Evolutionary conservation across 73 alveolate species (phyloP), one percentile per base, ranked within the genome.

Genomic region (Paramecium sexaurelia): DNA sequence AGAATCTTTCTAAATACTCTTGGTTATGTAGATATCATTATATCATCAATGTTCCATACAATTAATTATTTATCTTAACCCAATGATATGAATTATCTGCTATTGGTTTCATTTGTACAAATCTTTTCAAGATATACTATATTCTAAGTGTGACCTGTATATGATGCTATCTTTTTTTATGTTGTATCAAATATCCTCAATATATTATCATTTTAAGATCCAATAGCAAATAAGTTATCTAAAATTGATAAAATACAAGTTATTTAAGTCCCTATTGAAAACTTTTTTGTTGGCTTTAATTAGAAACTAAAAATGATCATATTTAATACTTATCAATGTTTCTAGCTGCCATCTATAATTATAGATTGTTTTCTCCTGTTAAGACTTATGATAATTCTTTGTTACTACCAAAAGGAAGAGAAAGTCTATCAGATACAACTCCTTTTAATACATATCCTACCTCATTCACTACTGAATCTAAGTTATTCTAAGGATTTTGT

Each of bases 401-500:
- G 27, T 45, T 78, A 78, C 55, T 78, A 5, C 90, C 90, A 41
- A 78, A 37, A 10, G 90, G 90, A n/a, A 78, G 22, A 24, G 19
- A 78, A 1, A 78, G 26, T 43, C 90, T 78, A 5, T 73, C 73
- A 7, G 90, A 40, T 11, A 78, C 73, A 43, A 78, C 90, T 20
- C 24, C 24, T 41, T 45, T 22, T 40, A 78, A 78, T 8, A 78
- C 90, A 20, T n/a, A 78, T 17, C 90, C 90, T 7, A 78, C 90
- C 11, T 78, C 90, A 20, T 45, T 39, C 2, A 78, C 90, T 22
- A 78, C 90, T 24, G 90, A 78, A 43, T 78, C 90, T 45, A 78
- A 41, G 15, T 78, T 78, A 0, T 73, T 45, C 29, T 37, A 20
- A 8, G 90, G 90, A 45, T 78, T 78, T 29, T 78, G 45, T 22